Base-by-base conservation (phyloP, 73 alveolate species). In the Tetrahymena thermophila region DNA sequence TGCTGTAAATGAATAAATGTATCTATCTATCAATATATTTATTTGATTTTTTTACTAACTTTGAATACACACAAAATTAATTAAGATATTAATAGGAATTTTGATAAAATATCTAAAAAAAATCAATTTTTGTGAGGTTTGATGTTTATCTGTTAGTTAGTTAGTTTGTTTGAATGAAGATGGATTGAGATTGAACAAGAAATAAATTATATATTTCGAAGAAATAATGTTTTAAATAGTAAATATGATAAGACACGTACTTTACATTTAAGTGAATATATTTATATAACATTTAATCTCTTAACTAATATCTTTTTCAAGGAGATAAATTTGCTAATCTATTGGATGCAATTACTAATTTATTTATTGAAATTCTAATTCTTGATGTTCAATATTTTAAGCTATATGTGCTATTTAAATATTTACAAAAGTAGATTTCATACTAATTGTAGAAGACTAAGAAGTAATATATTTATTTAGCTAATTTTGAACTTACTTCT, bases 171-270 rank as follows among this genome's bases (percentile, higher is more conserved):
- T 71, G 89, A 71, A 50, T 16, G 7, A 50, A 11, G 83, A 19
- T 71, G 17, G 37, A 28, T 56, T 56, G 34, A 25, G 34, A 25
- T 71, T 71, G 89, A 17, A 71, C 89, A 28, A 71, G 89, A 71
- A 71, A 71, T 71, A 71, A 71, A 71, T 71, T 71, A 71, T 71
- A 71, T 71, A 71, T 71, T 71, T 71, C 89, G 89, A 71, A 71
- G 89, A 71, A 71, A 71, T 71, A 71, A 71, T 71, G 89, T 71
- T 71, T 71, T 71, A 71, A 71, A 71, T 71, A 71, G 89, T 71
- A 71, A 71, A 71, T 71, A 71, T 71, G 89, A 71, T 71, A 71
- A 71, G 83, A 71, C 89, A 71, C 89, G 89, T 71, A 71, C 89
- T 71, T 71, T 71, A 71, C 89, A 71, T 71, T 71, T 71, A 71